These are phyloP conservation scores for Arthroderma sp. DNA, from an alignment of 2,329 filamentous ascomycete species.

Conservation along the genomic window DNA sequence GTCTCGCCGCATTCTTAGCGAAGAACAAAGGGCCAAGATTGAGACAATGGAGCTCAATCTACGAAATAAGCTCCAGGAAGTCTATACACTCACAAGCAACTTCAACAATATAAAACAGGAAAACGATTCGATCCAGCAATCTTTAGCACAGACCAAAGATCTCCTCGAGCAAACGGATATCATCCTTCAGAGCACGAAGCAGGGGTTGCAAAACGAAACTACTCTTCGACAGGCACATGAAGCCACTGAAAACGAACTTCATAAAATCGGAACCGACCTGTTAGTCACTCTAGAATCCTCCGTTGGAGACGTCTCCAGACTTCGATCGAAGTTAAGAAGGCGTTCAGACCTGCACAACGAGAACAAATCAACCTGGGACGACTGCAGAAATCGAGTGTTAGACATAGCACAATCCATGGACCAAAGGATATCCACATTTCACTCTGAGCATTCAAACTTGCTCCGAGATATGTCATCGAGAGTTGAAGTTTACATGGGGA, in stretches of 20 bases:
- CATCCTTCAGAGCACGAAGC: constrained; percentile 63
- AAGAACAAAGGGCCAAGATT: constrained; percentile 85
- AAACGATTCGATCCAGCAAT: constrained; percentile 59
- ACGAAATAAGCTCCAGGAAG: constrained; percentile 83
- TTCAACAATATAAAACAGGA: constrained; percentile 86
- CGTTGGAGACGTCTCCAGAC: constrained; percentile 63
- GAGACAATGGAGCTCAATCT: constrained; percentile 84
- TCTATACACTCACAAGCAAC: constrained; percentile 71
- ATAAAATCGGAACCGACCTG: constrained; percentile 58
- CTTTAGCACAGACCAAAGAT: constrained; percentile 66
- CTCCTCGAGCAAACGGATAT: constrained; percentile 79
- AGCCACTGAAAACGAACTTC: constrained; percentile 66
- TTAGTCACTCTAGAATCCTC: constrained; percentile 66
- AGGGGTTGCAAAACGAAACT: constrained; percentile 65
- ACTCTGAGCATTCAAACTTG: constrained; percentile 56
- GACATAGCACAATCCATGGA: constrained; percentile 69
- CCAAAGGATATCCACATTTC: constrained; percentile 57
- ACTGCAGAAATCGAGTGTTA: constrained; percentile 60
- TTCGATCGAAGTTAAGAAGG: constrained; percentile 75
- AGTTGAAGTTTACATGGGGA: constrained; percentile 63
- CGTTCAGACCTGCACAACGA: constrained; percentile 70
- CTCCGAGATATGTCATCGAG: constrained; percentile 54
- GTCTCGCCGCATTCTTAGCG: constrained; percentile 75
- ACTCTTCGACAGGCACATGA: constrained; percentile 71
- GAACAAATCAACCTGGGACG: constrained; percentile 67